phyloP scores from a whole-genome alignment of 805 yeast genomes.

The Pichia occidentalis region DNA sequence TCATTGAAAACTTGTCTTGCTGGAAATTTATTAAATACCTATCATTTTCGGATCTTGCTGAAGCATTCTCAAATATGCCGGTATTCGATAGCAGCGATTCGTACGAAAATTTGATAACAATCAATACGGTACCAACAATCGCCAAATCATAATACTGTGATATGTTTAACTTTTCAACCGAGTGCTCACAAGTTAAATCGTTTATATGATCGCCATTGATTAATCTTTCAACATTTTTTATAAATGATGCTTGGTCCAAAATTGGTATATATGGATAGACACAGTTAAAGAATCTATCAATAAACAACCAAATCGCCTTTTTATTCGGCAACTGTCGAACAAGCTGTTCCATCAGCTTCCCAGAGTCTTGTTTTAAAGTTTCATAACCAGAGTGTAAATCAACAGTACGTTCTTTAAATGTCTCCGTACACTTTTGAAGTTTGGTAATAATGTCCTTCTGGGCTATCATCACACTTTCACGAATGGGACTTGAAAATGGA shows the following conservation, averaged over 20 bases:
- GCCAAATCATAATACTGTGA: conserved; percentile 43
- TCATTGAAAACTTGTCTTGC: conserved; percentile 22
- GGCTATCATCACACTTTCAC: conserved; percentile 24
- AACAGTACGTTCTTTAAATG: no score
- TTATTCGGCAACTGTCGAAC: conserved; percentile 31
- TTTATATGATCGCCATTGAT: conserved; percentile 25
- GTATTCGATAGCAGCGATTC: conserved; percentile 3
- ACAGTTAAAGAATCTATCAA: conserved; percentile 39
- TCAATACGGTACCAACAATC: conserved; percentile 37
- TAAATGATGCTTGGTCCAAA: conserved; percentile 33
- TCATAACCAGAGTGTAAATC: no score
- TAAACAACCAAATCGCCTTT: conserved; percentile 37
- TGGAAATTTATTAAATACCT: conserved; percentile 32
- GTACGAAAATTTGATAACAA: conserved; percentile 38
- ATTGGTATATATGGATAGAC: conserved; percentile 44
- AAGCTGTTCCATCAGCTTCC: no score
- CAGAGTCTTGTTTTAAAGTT: no score
- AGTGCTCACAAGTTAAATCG: conserved; percentile 22
- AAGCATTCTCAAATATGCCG: not conserved
- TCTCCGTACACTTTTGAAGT: no score
- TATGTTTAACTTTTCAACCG: conserved; percentile 28
- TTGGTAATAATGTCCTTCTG: no score
- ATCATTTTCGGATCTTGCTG: not conserved
- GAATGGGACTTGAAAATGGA: conserved; percentile 30
- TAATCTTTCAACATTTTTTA: conserved; percentile 29